These are phyloP conservation scores for Quercus agrifolia DNA, from an alignment of 306 rosid species.

Conservation along the genomic window DNA sequence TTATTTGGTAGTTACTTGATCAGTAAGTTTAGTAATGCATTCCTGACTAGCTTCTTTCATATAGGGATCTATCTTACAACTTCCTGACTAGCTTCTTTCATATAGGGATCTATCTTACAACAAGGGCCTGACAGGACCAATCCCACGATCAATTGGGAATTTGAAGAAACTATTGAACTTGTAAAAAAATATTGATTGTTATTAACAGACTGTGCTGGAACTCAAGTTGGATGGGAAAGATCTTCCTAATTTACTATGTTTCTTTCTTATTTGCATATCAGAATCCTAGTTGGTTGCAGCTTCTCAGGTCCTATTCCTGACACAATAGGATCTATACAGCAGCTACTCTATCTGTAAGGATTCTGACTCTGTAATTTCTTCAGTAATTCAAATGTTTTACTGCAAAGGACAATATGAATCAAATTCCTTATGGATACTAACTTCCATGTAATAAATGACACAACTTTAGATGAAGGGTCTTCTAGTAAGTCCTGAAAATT, in stretches of 20 bases:
- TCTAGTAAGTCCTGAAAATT: too few relatives aligned
- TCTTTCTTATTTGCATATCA: conserved; percentile 22
- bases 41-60: conserved; percentile 6
- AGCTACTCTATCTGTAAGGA: conserved; percentile 45
- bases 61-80: conserved; percentile 53
- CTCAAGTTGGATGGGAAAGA: neutral
- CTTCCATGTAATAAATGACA: too few relatives aligned
- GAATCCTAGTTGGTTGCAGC: conserved; percentile 58
- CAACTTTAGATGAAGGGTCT: too few relatives aligned
- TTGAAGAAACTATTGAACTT: conserved; percentile 21
- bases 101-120: conserved; percentile 53
- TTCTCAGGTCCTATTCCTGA: conserved; percentile 60
- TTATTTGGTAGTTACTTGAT: neutral
- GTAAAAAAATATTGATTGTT: conserved; percentile 29
- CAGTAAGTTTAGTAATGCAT: neutral
- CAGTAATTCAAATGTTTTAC: too few relatives aligned
- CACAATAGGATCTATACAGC: conserved; percentile 41
- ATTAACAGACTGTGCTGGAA: neutral
- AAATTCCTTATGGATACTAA: too few relatives aligned
- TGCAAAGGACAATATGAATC: too few relatives aligned
- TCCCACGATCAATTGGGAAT: conserved; percentile 35
- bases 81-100: conserved; percentile 8
- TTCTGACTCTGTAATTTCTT: neutral
- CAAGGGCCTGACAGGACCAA: conserved; percentile 38
- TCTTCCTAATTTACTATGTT: conserved; percentile 12